phyloP scores from a whole-genome alignment of 2,329 filamentous ascomycete species.

The Fusarium tjaetaba region DNA sequence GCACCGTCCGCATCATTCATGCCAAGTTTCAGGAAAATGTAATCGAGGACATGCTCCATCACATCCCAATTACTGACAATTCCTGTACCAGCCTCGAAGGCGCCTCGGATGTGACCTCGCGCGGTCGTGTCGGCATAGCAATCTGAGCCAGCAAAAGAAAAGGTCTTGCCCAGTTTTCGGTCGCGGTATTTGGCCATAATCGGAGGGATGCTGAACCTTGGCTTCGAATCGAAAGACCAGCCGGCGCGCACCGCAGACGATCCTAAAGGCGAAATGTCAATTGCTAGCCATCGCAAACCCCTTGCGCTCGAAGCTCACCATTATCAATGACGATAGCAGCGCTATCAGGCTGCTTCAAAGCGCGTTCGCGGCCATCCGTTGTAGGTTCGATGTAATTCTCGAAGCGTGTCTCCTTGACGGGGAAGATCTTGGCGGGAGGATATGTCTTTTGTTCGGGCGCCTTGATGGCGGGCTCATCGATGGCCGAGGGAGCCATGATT shows the following conservation, averaged over 20 bases:
- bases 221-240: constrained; percentile 91
- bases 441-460: constrained; percentile 55
- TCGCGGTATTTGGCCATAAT: constrained; percentile 96
- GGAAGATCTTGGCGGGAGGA: constrained; percentile 66
- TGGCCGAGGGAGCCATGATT: constrained; percentile 64
- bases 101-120: constrained; percentile 86
- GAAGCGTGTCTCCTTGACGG: constrained; percentile 70
- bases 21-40: constrained; percentile 92
- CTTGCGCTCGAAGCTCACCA: constrained; percentile 64
- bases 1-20: constrained; percentile 78
- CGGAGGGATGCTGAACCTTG: constrained; percentile 82
- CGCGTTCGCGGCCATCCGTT: constrained; percentile 76
- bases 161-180: constrained; percentile 90
- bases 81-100: constrained; percentile 90
- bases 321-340: constrained; percentile 97
- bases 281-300: constrained; percentile 17
- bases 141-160: constrained; percentile 91
- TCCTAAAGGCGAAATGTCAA: constrained; percentile 62
- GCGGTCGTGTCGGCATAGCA: constrained; percentile 95
- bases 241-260: constrained; percentile 90
- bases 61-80: constrained; percentile 98
- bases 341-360: constrained; percentile 64
- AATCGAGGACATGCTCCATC: constrained; percentile 94
- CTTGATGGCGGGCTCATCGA: constrained; percentile 55
- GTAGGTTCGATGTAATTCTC: constrained; percentile 64